phyloP scores from a whole-genome alignment of 164 flowering plant species.

The Echeveria elegans region DNA sequence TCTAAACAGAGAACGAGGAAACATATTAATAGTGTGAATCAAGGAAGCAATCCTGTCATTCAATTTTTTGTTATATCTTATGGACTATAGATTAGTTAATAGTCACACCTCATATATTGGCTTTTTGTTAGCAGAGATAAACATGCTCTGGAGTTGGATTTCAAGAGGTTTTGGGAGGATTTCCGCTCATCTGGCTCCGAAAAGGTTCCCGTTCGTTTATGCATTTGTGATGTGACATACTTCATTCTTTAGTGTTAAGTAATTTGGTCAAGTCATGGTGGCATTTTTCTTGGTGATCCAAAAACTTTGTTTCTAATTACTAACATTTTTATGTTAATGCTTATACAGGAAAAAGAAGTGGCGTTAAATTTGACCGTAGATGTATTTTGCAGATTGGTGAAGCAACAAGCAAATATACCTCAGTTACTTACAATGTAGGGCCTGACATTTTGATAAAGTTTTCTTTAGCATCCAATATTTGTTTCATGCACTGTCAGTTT shows the following conservation, averaged over 20 bases:
- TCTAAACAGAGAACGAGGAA: background rate
- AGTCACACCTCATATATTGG: background rate
- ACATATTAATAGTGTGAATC: background rate
- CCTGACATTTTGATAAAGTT: conserved; percentile 3
- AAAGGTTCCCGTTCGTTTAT: conserved; percentile 39
- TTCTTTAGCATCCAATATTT: conserved; percentile 3
- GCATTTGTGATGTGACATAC: background rate
- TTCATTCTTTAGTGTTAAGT: background rate
- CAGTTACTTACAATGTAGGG: conserved; percentile 80
- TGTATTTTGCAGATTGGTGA: conserved; percentile 91
- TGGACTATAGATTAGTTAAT: background rate
- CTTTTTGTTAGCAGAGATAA: conserved; percentile 48
- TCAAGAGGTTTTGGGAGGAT: conserved; percentile 97
- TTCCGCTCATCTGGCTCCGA: conserved; percentile 95
- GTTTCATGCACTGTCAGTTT: background rate
- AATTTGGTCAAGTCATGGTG: background rate
- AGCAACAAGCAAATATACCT: conserved; percentile 75
- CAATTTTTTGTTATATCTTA: background rate
- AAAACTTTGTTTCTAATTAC: background rate
- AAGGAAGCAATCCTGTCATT: background rate
- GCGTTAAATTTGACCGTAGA: conserved; percentile 88
- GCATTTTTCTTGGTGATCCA: background rate
- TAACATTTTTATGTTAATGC: conserved; percentile 7
- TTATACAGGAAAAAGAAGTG: conserved; percentile 91
- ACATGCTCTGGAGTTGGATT: conserved; percentile 95